Evolutionary conservation across 2,329 filamentous ascomycete genomes (phyloP), one percentile per base, ranked within the genome.

Genomic region (Sclerotinia spermophila): DNA sequence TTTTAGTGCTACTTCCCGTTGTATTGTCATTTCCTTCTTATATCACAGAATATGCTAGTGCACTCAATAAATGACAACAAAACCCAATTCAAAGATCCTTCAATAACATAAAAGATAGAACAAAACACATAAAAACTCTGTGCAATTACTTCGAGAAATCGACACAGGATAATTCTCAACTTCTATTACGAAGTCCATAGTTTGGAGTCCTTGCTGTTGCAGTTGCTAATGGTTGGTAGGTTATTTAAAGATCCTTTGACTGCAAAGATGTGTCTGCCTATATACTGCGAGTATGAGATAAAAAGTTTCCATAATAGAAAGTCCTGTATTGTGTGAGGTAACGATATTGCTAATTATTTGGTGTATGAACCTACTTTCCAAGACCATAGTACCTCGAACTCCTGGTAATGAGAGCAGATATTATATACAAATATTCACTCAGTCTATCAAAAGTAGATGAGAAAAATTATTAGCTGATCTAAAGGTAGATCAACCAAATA

Each of bases 11-110:
- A 13, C n/a, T 51, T 51, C n/a, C 24, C 1, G n/a, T 51, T 51
- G 2, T n/a, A 13, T 13, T 51, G 24, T n/a, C 45, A n/a, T 51
- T n/a, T 5, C 0, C 11, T 15, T 51, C n/a, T 0, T n/a, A 0
- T 2, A n/a, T 51, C 24, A 48, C 24, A 24, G 2, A 24, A 4
- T 19, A 48, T 48, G 0, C 1, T 0, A 48, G 13, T 13, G 2
- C 4, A n/a, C 13, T 2, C 15, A n/a, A n/a, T 5, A 15, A 27
- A 51, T 11, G 15, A 51, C 24, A 51, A 7, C 11, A 2, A 7
- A 11, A 27, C 24, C 2, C 10, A 51, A 6, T 15, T n/a, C n/a
- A n/a, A n/a, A n/a, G 15, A 5, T 3, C 4, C n/a, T n/a, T 7
- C 11, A 15, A 15, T 13, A 15, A 27, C 0, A n/a, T 6, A 15